Conservation (phyloP, 805 yeast species). For the Teunomyces cretensis region DNA sequence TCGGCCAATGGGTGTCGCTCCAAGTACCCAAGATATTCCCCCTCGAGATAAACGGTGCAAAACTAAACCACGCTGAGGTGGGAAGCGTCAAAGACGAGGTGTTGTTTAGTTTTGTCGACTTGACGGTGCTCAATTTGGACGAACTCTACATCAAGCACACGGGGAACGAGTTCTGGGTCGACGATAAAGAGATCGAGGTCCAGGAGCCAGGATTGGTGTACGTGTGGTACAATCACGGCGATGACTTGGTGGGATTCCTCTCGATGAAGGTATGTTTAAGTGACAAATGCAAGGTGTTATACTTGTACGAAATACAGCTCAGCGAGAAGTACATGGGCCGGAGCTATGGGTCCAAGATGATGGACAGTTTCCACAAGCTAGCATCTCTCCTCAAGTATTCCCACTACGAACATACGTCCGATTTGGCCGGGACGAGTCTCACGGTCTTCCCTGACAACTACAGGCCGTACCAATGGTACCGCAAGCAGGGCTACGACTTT, state of each 20-base stretch:
- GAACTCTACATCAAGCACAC: constrained; percentile 22
- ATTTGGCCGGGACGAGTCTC: constrained; percentile 33
- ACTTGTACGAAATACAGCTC: constrained; percentile 60
- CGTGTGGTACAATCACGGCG: constrained; percentile 25
- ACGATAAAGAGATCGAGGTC: constrained; percentile 45
- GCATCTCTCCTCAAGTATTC: constrained; percentile 11
- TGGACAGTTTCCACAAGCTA: constrained; percentile 34
- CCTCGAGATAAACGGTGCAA: background rate
- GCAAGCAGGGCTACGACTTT: constrained; percentile 33
- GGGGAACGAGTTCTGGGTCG: constrained; percentile 41
- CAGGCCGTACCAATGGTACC: constrained; percentile 46
- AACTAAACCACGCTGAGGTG: background rate
- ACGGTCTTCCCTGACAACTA: constrained; percentile 53
- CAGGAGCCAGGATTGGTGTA: constrained; percentile 48
- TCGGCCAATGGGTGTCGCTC: background rate
- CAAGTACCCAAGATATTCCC: background rate
- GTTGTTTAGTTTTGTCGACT: constrained; percentile 15
- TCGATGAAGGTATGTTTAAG: constrained; percentile 48
- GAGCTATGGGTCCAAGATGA: constrained; percentile 40
- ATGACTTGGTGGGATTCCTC: constrained; percentile 40
- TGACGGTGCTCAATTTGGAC: constrained; percentile 30
- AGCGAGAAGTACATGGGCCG: constrained; percentile 29
- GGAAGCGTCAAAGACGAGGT: background rate
- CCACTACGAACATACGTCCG: background rate
- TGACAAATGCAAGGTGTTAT: constrained; percentile 37